phyloP scores from a whole-genome alignment of 371 early-diverging fungal species.

The Mucor circinelloides region DNA sequence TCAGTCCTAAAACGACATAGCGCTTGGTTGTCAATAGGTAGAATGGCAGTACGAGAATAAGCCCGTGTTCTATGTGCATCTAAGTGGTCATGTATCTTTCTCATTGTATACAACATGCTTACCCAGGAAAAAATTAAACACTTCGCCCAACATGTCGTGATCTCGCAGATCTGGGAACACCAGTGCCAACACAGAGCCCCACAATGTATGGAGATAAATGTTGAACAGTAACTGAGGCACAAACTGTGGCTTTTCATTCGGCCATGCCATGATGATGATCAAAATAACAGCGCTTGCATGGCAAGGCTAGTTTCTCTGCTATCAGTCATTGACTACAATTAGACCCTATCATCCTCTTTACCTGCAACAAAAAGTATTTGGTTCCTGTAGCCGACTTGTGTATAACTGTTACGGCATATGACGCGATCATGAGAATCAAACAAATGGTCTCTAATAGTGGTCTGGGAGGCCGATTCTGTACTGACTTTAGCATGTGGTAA shows the following conservation, averaged over 20 bases:
- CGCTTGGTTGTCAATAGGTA: conserved; percentile 55
- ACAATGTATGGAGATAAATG: conserved; percentile 57
- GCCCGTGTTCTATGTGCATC: conserved; percentile 61
- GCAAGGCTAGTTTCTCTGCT: conserved; percentile 48
- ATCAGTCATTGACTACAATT: not conserved
- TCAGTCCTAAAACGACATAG: conserved; percentile 49
- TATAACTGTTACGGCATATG: conserved; percentile 45
- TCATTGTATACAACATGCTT: not conserved
- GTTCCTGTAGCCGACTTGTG: conserved; percentile 52
- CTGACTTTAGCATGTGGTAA: conserved; percentile 19
- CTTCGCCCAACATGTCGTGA: conserved; percentile 55
- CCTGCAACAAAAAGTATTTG: conserved; percentile 56
- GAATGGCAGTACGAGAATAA: conserved; percentile 52
- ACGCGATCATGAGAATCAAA: conserved; percentile 34
- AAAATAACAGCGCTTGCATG: conserved; percentile 57
- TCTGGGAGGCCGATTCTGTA: conserved; percentile 25
- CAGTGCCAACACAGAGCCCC: conserved; percentile 57
- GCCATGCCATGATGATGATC: conserved; percentile 53
- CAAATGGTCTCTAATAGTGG: conserved; percentile 42
- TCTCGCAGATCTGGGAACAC: conserved; percentile 59
- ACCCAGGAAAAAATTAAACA: conserved; percentile 63
- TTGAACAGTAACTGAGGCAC: conserved; percentile 56
- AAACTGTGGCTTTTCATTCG: conserved; percentile 36
- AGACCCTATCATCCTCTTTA: not conserved
- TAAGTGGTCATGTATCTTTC: not conserved